phyloP scores from a whole-genome alignment of 176 grass and related monocot species.

The Hsuehochloa calcarea region DNA sequence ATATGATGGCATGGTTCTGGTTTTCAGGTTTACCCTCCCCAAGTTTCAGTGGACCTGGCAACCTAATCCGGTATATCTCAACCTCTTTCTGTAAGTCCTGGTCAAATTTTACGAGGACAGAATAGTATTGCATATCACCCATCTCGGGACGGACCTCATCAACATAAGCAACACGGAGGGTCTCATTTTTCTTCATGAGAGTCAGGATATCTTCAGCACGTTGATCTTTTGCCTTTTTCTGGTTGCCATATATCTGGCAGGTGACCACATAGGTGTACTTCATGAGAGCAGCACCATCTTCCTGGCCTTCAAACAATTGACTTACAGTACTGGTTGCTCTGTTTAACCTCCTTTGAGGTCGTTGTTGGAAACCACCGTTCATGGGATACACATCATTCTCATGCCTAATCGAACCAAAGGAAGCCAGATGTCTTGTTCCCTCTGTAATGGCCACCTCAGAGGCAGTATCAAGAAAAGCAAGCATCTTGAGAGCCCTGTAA shows the following conservation, averaged over 20 bases:
- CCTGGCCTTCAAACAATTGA: conserved; percentile 80
- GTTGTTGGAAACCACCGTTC: conserved; percentile 45
- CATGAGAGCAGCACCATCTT: conserved; percentile 82
- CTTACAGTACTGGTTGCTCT: conserved; percentile 70
- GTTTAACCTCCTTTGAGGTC: conserved; percentile 52
- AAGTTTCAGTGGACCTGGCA: conserved; percentile 84
- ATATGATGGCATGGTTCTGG: conserved; percentile 96
- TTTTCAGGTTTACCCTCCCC: conserved; percentile 99
- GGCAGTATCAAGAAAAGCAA: conserved; percentile 88
- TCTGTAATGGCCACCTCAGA: conserved; percentile 85
- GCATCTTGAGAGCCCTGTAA: conserved; percentile 97
- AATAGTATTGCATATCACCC: conserved; percentile 64
- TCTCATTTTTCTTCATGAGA: conserved; percentile 94
- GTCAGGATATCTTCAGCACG: conserved; percentile 78
- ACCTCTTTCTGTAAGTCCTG: conserved; percentile 65
- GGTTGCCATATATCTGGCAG: conserved; percentile 93
- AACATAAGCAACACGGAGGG: conserved; percentile 90
- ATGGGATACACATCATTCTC: conserved; percentile 51
- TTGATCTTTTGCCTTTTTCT: conserved; percentile 77
- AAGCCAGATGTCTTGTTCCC: conserved; percentile 69
- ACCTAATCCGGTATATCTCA: conserved; percentile 85
- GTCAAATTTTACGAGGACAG: conserved; percentile 95
- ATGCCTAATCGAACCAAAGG: conserved; percentile 71
- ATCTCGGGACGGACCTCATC: conserved; percentile 57
- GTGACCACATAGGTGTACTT: conserved; percentile 94